phyloP scores from a whole-genome alignment of 1,284 basidiomycete genomes.

The Irpex sp. region DNA sequence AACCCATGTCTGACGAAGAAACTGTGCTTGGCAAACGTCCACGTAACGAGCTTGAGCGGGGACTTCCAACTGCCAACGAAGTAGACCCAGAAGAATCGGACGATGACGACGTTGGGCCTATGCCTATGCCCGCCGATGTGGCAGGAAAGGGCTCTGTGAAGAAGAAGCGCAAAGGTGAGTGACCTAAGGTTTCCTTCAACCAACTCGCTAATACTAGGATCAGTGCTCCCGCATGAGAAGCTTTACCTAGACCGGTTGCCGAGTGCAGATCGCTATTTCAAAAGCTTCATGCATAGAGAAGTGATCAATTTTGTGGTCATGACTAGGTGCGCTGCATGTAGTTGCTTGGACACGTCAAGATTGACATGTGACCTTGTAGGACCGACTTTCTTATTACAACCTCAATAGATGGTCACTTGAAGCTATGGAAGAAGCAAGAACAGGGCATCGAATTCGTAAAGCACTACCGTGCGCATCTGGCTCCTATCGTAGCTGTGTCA shows the following conservation, averaged over 20 bases:
- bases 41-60: constrained; percentile 37
- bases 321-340: constrained; percentile 59
- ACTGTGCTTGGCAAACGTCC: constrained; percentile 64
- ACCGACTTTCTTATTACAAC: constrained; percentile 94
- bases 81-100: constrained; percentile 47
- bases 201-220: constrained; percentile 8
- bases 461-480: constrained; percentile 89
- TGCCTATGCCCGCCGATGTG: constrained; percentile 60
- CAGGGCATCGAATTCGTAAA: constrained; percentile 91
- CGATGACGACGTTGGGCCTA: constrained; percentile 73
- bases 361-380: constrained; percentile 35
- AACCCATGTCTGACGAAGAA: constrained; percentile 29
- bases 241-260: constrained; percentile 93
- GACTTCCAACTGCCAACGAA: neutral
- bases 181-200: constrained; percentile 12
- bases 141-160: constrained; percentile 37
- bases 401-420: constrained; percentile 92
- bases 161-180: constrained; percentile 72
- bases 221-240: constrained; percentile 73
- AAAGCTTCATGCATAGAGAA: constrained; percentile 98
- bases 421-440: constrained; percentile 99
- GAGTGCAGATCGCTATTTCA: constrained; percentile 89
- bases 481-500: constrained; percentile 76
- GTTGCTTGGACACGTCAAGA: neutral
- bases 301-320: constrained; percentile 85